Evolutionary conservation across 495 filamentous ascomycete genomes (phyloP).

Genomic region (Barbatosphaeria neglecta): DNA sequence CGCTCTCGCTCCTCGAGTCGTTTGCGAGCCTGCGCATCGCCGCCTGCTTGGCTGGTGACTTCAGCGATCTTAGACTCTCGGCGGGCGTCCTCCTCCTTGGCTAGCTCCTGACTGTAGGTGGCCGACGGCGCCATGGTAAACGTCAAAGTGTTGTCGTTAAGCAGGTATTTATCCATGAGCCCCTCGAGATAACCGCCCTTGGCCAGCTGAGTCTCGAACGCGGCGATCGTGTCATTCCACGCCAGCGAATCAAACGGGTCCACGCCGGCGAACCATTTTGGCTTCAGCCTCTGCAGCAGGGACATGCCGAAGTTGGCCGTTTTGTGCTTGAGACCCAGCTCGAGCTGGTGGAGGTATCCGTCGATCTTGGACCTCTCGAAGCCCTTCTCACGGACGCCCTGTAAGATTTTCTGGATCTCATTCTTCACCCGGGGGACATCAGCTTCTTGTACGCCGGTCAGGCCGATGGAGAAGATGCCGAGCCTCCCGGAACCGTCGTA

Average conservation of each 20-base stretch:
- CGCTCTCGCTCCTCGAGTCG: constrained; percentile 63
- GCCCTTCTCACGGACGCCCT: constrained; percentile 52
- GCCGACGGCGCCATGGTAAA: constrained; percentile 89
- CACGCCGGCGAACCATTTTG: constrained; percentile 87
- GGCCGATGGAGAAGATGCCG: constrained; percentile 79
- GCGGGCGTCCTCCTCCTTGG: constrained; percentile 61
- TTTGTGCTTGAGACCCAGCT: constrained; percentile 84
- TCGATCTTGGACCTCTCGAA: constrained; percentile 86
- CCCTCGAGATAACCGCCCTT: constrained; percentile 71
- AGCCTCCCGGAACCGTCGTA: constrained; percentile 65
- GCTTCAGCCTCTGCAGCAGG: constrained; percentile 74
- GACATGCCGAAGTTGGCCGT: constrained; percentile 88
- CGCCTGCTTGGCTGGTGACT: constrained; percentile 54
- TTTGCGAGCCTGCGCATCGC: constrained; percentile 55
- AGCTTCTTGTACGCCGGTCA: constrained; percentile 71
- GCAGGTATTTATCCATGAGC: constrained; percentile 76
- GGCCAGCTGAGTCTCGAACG: constrained; percentile 62
- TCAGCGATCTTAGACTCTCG: constrained; percentile 59
- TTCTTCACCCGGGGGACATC: constrained; percentile 68
- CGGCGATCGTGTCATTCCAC: constrained; percentile 75
- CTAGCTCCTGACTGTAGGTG: constrained; percentile 60
- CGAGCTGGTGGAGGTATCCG: constrained; percentile 85
- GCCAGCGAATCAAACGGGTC: constrained; percentile 83
- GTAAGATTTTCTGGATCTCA: constrained; percentile 56
- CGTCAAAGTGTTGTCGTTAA: constrained; percentile 74